phyloP scores from a whole-genome alignment of 306 rosid genomes.

The Cucumis hystrix region DNA sequence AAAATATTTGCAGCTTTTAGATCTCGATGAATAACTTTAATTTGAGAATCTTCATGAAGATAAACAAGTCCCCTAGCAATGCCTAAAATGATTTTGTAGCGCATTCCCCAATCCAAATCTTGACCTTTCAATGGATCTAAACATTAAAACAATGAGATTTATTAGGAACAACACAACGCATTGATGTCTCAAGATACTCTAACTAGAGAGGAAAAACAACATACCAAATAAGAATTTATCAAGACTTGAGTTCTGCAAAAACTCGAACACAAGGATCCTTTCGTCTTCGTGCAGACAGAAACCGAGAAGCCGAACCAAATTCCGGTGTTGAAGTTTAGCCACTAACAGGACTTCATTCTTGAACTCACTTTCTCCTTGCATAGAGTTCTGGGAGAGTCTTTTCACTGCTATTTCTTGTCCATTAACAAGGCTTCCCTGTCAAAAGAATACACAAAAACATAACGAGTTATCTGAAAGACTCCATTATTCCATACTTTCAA shows the following conservation, averaged over 20 bases:
- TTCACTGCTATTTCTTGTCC: conserved; percentile 12
- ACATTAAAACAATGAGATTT: background rate
- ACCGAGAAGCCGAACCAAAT: conserved; percentile 11
- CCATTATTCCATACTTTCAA: background rate
- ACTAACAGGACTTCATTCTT: conserved; percentile 10
- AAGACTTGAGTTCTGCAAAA: conserved; percentile 4
- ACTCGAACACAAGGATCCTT: conserved; percentile 11
- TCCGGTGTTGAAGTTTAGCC: conserved; percentile 13
- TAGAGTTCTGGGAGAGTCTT: background rate
- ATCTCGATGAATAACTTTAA: conserved; percentile 1
- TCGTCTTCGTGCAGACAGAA: conserved; percentile 8
- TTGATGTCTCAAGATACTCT: background rate
- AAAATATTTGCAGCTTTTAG: conserved; percentile 9
- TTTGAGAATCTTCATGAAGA: conserved; percentile 14
- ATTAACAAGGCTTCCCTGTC: conserved; percentile 4
- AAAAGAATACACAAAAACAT: background rate
- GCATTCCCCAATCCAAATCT: conserved; percentile 2
- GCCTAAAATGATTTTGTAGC: conserved; percentile 8
- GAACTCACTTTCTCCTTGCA: conserved; percentile 9
- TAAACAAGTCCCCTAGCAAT: conserved; percentile 9
- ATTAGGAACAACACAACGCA: background rate
- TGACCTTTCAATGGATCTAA: background rate
- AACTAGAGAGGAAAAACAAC: background rate
- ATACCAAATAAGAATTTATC: conserved; percentile 12
- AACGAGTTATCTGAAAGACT: background rate